Percentiles rank a stretch among this genome's conserved stretches.
Evolutionary conservation across 768 basidiomycete species (phyloP).

Genomic region (Termitomyces eurrhizus): DNA sequence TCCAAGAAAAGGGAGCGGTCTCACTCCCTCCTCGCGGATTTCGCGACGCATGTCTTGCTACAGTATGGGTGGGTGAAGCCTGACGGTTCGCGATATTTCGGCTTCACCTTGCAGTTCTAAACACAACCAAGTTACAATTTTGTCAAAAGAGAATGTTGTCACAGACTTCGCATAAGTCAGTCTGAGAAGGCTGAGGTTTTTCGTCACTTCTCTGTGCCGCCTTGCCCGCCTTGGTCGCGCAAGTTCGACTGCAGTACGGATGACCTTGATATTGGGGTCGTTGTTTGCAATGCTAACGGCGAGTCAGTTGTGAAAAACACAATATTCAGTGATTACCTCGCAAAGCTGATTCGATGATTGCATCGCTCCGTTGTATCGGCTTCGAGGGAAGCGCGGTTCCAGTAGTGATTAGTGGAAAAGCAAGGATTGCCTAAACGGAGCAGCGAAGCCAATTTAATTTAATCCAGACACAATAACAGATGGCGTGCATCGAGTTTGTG

Average conservation of each 20-base stretch:
- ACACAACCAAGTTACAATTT: not conserved
- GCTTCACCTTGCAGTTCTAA: conserved; percentile 57
- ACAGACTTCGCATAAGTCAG: conserved; percentile 41
- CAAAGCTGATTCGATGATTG: not conserved
- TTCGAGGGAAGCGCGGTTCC: not conserved
- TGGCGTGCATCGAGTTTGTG: not conserved
- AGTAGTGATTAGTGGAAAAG: not conserved
- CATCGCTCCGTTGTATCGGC: not conserved
- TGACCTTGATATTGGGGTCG: conserved; percentile 4
- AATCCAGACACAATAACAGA: not conserved
- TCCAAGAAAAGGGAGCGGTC: not conserved
- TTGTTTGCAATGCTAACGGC: conserved; percentile 3
- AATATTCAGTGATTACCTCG: not conserved
- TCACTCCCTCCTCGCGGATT: conserved; percentile 3
- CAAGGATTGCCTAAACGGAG: not conserved
- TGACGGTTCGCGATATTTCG: conserved; percentile 56
- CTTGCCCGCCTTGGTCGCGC: conserved; percentile 4
- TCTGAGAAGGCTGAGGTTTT: not conserved
- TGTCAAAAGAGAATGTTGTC: not conserved
- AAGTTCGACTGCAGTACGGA: conserved; percentile 4
- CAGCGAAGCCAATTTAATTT: not conserved
- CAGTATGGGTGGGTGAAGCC: conserved; percentile 56
- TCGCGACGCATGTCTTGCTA: conserved; percentile 52
- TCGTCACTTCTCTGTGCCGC: not conserved
- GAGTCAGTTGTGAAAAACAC: not conserved